Evolutionary conservation across 768 basidiomycete genomes (phyloP).

Genomic region (Agaricus blazei): DNA sequence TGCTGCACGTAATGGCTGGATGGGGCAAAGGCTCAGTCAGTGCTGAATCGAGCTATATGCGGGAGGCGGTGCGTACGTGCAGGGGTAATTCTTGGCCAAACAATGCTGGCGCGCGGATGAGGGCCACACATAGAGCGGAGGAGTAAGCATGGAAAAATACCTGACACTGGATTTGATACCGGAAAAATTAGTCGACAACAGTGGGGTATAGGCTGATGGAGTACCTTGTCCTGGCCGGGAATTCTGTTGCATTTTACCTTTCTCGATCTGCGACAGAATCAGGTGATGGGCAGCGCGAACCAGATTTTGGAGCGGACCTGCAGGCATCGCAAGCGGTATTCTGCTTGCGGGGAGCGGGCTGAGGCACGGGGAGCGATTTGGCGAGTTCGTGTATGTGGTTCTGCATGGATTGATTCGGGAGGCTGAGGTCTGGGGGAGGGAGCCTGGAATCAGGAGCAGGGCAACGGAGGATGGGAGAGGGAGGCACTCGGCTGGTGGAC

Average conservation of each 20-base stretch:
- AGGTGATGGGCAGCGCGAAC: conserved; percentile 9
- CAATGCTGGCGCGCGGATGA: conserved; percentile 55
- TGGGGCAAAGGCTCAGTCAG: neutral
- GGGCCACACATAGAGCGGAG: conserved; percentile 12
- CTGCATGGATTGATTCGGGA: conserved; percentile 66
- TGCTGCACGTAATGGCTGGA: conserved; percentile 75
- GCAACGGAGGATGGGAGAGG: conserved; percentile 11
- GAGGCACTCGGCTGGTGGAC: conserved; percentile 31
- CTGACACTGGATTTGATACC: conserved; percentile 48
- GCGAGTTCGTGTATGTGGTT: conserved; percentile 80
- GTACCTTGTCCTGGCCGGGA: conserved; percentile 78
- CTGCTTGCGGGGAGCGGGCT: conserved; percentile 86
- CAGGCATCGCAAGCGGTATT: conserved; percentile 94
- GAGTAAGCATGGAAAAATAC: conserved; percentile 29
- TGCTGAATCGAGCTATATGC: conserved; percentile 8
- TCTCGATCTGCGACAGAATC: conserved; percentile 47
- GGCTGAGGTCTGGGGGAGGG: conserved; percentile 43
- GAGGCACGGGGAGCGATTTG: conserved; percentile 75
- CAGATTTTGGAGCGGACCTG: conserved; percentile 42
- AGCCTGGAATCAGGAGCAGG: conserved; percentile 12
- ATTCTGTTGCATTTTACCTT: conserved; percentile 88
- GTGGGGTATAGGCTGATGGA: conserved; percentile 11
- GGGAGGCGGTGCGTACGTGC: conserved; percentile 59
- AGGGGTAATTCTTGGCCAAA: conserved; percentile 81
- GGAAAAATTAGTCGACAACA: conserved; percentile 5